Evolutionary conservation across 441 rosid genomes (phyloP), one percentile per base, ranked within the genome.

Genomic region (Biscutella laevigata): DNA sequence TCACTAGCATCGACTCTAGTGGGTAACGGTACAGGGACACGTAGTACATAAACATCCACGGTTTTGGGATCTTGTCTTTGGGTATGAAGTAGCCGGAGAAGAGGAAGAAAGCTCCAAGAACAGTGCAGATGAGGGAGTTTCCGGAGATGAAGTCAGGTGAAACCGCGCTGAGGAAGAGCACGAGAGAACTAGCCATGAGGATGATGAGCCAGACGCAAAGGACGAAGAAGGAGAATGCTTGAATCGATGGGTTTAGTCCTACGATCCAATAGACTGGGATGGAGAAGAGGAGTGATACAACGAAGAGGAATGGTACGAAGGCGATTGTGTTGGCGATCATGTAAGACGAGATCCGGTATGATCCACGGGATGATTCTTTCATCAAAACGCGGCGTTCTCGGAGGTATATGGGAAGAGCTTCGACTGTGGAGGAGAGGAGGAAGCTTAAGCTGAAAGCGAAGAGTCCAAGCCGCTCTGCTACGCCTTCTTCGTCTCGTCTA

Each of bases 21-120:
- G 86, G 89, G 57, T 82, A 82, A 35, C 82, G 66, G 19, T 82
- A 82, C 2, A 82, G 60, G 0, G 86, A 80, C 3, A 80, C 80
- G 2, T 82, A 82, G 67, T 82, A 82, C 86, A 80, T 79, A 64
- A 79, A 79, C 28, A 80, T 51, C 89, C 89, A 79, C 7, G 78
- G 73, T 27, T 76, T 82, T 0, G 86, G 86, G 15, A 79, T 82
- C 68, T 67, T 77, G 9, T 82, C 86, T 54, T 82, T 79, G 0
- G 86, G 89, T 14, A 82, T 82, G 61, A 82, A 82, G 68, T 77
- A 82, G 13, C 89, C 89, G 0, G 86, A 82, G 76, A 82, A 79
- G 32, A 82, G 74, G 22, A 82, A 82, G 57, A 82, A 82, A 0
- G 83, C 78, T 22, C 86, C 86, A 0, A 79, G 77, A 53, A 82